phyloP scores from a whole-genome alignment of 179 eudicot species.

The Sideroxylon spinosum region DNA sequence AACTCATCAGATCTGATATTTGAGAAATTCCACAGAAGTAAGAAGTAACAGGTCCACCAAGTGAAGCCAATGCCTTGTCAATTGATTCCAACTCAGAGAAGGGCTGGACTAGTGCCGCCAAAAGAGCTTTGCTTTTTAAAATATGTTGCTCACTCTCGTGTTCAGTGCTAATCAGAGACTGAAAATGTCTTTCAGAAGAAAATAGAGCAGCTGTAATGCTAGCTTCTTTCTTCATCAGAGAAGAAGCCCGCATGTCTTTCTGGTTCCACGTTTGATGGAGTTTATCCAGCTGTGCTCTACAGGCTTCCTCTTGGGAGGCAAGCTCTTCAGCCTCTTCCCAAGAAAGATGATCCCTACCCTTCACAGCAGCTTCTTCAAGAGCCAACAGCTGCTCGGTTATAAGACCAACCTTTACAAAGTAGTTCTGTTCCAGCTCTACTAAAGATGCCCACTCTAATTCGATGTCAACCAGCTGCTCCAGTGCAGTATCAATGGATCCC shows the following conservation, averaged over 20 bases:
- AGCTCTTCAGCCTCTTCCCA: conserved; percentile 99
- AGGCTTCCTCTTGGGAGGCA: conserved; percentile 98
- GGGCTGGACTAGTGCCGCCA: conserved; percentile 58
- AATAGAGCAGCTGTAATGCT: conserved; percentile 46
- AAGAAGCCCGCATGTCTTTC: conserved; percentile 66
- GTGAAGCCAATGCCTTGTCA: conserved; percentile 53
- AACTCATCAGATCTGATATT: conserved; percentile 43
- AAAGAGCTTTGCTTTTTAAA: conserved; percentile 52
- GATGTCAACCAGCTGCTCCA: conserved; percentile 86
- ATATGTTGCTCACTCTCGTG: conserved; percentile 40
- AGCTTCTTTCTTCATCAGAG: conserved; percentile 66
- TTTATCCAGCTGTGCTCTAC: conserved; percentile 79
- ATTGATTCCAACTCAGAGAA: conserved; percentile 71
- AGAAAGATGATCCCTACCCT: conserved; percentile 94
- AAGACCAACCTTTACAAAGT: conserved; percentile 83
- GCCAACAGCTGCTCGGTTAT: conserved; percentile 85
- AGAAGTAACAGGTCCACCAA: conserved; percentile 37
- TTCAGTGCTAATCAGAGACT: conserved; percentile 49
- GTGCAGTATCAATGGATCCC: conserved; percentile 72
- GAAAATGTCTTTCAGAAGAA: conserved; percentile 62
- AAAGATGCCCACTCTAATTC: conserved; percentile 72
- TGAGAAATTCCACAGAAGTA: conserved; percentile 33
- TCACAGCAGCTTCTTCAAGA: conserved; percentile 92
- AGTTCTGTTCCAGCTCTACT: conserved; percentile 73
- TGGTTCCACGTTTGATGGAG: conserved; percentile 88